phyloP scores from a whole-genome alignment of 2,329 filamentous ascomycete genomes.

The Botrytis pseudocinerea region DNA sequence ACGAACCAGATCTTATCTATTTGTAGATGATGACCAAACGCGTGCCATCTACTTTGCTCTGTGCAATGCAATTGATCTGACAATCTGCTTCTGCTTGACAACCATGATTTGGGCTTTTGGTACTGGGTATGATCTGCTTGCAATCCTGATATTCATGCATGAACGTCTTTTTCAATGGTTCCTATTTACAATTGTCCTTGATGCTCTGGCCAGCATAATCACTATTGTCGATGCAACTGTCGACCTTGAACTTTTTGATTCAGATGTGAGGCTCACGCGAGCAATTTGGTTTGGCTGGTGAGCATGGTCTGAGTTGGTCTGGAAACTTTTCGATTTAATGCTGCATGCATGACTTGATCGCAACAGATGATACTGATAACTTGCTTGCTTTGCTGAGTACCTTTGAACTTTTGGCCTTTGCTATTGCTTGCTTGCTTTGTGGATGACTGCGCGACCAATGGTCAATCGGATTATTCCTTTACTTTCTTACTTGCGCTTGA shows the following conservation, averaged over 20 bases:
- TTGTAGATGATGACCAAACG: conserved; percentile 17
- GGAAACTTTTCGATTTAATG: conserved; percentile 5
- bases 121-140: conserved; percentile 15
- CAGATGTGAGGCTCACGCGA: conserved; percentile 8
- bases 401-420: conserved; percentile 13
- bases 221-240: background rate
- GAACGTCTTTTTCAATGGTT: conserved; percentile 5
- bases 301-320: conserved; percentile 13
- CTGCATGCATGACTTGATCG: conserved; percentile 17
- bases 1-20: conserved; percentile 11
- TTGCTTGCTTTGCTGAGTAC: conserved; percentile 19
- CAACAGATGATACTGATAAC: conserved; percentile 13
- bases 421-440: conserved; percentile 9
- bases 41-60: conserved; percentile 13
- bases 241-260: background rate
- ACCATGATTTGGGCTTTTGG: conserved; percentile 15
- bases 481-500: background rate
- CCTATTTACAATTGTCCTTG: conserved; percentile 3
- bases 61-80: conserved; percentile 21
- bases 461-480: conserved; percentile 1
- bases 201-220: conserved; percentile 8
- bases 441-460: background rate
- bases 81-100: conserved; percentile 16
- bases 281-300: conserved; percentile 7
- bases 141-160: conserved; percentile 21